Evolutionary conservation across 257 asterid species (phyloP), one percentile per base, ranked within the genome.

Genomic region (Solanum corneliomulleri): DNA sequence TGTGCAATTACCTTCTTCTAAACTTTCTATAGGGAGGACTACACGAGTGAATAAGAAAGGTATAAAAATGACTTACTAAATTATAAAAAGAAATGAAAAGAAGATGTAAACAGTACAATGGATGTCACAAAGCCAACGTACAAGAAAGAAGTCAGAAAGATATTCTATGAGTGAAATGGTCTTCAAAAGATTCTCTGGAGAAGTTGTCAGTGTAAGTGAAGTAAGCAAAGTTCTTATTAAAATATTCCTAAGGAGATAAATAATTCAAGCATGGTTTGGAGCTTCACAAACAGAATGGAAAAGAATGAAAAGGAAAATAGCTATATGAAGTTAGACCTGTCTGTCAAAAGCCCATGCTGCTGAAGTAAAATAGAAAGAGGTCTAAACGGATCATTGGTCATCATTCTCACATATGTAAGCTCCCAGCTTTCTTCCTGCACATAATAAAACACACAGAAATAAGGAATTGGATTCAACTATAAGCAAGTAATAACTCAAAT

Each of bases 321-420:
- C n/a, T 20, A 49, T 31, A 42, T 33, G 33, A 72, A 33, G 84
- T 71, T 49, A 47, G 0, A 97, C 99, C 98, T 92, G 85, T 90
- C 90, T 18, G 98, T 95, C 89, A 94, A 90, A 92, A 97, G 94
- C 85, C 93, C 93, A 44, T 83, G 91, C 75, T 29, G 88, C 91
- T 94, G 92, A 52, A 97, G 95, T 86, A 93, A 85, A 41, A n/a
- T 84, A 80, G 87, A 85, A 88, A 97, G 98, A 88, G 99, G 95
- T 88, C 89, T 88, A 87, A 96, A 94, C 7, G 99, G 93, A 83
- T 96, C 94, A 84, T 81, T 85, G 49, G 78, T 33, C n/a, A 92
- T 90, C 91, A 86, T 85, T 83, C 74, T 89, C 45, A 86, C 70
- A 71, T 87, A 87, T 87, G 86, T 87, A 68, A 90, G 83, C 77